Conservation (phyloP, 176 grass and related monocot genomes). For the Carex pumila region DNA sequence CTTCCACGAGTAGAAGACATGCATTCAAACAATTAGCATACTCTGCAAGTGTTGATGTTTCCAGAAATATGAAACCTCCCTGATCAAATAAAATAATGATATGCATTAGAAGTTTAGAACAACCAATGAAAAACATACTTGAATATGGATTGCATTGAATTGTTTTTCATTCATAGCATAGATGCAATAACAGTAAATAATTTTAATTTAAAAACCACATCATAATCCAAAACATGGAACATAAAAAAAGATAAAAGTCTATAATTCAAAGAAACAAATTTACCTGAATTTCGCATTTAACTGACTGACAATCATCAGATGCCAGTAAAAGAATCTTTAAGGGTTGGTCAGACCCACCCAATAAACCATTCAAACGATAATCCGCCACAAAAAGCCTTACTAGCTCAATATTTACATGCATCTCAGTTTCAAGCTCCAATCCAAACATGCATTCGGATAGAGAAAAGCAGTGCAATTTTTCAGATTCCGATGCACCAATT, state of each 20-base stretch:
- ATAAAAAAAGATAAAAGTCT: constrained; percentile 16
- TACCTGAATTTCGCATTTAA: constrained; percentile 70
- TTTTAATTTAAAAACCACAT: background rate
- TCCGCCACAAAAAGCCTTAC: constrained; percentile 52
- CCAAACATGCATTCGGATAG: constrained; percentile 38
- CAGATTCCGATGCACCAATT: background rate
- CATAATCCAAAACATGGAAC: background rate
- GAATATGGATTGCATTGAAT: background rate
- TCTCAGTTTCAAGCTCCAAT: constrained; percentile 31
- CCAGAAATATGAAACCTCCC: constrained; percentile 80
- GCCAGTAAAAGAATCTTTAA: constrained; percentile 33
- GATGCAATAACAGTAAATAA: background rate
- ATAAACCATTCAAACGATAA: constrained; percentile 32
- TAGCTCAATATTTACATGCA: constrained; percentile 46
- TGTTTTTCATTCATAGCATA: background rate
- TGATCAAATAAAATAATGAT: constrained; percentile 36
- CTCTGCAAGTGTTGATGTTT: constrained; percentile 66
- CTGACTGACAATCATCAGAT: constrained; percentile 42
- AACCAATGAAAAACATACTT: background rate
- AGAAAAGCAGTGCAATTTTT: constrained; percentile 43
- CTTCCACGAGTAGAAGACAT: constrained; percentile 29
- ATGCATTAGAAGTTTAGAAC: constrained; percentile 5
- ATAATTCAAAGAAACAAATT: constrained; percentile 15
- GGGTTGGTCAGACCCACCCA: constrained; percentile 32
- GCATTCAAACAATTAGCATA: constrained; percentile 51